Conservation (phyloP, 2,329 filamentous ascomycete genomes). For the Fusarium nurragi region DNA sequence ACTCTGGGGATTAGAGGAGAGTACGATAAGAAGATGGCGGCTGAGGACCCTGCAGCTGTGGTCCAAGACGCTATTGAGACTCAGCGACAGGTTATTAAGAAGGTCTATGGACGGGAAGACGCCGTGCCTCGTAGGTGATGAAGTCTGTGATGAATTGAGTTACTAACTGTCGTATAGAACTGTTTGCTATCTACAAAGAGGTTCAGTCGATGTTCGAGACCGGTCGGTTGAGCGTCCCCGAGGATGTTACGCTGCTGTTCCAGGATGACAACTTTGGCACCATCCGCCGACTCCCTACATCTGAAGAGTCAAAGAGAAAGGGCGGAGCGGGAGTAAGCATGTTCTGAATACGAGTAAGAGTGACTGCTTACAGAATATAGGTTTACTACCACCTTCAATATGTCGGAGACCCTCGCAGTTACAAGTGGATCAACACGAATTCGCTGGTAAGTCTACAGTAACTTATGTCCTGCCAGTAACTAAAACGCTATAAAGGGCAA, state of each 20-base stretch:
- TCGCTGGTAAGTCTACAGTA: conserved; percentile 53
- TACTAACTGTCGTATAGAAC: conserved; percentile 51
- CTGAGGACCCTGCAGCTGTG: conserved; percentile 20
- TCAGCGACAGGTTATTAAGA: conserved; percentile 63
- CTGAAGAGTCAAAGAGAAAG: conserved; percentile 59
- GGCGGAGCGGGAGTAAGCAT: conserved; percentile 65
- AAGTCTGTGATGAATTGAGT: accelerated
- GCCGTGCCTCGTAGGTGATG: conserved; percentile 53
- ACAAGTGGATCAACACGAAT: conserved; percentile 71
- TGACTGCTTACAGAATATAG: conserved; percentile 35
- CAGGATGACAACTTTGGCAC: conserved; percentile 72
- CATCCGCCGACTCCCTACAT: conserved; percentile 64
- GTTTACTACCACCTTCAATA: conserved; percentile 68
- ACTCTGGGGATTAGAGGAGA: conserved; percentile 31
- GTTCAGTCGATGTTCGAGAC: conserved; percentile 70
- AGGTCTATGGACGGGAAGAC: conserved; percentile 59
- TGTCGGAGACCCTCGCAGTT: conserved; percentile 68
- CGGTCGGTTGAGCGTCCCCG: conserved; percentile 63
- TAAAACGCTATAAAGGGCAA: conserved; percentile 40
- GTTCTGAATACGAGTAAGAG: neutral
- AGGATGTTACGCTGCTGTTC: conserved; percentile 70
- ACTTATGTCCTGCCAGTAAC: accelerated
- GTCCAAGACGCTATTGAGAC: conserved; percentile 44
- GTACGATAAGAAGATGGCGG: conserved; percentile 22
- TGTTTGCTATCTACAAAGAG: conserved; percentile 73